Evolutionary conservation across 1,284 basidiomycete species (phyloP).

Genomic region (Apiotrichum brassicae): DNA sequence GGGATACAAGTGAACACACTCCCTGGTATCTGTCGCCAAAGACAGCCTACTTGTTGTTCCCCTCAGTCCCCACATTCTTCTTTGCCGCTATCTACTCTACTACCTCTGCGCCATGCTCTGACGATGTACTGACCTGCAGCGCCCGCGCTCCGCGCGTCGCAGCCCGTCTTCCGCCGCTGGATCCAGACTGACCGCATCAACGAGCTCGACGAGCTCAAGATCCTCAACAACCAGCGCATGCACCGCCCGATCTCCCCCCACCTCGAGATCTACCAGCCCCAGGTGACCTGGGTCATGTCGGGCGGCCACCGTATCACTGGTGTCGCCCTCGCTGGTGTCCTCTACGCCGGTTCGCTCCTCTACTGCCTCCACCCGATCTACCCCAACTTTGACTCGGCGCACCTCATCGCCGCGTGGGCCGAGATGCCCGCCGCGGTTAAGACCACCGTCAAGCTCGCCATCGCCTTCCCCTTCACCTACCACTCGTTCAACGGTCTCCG

Average conservation of each 20-base stretch:
- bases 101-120: too few species aligned
- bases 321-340: constrained; percentile 65
- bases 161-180: constrained; percentile 9
- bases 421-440: constrained; percentile 66
- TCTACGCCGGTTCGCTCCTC: constrained; percentile 82
- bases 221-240: constrained; percentile 81
- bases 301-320: constrained; percentile 84
- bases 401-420: constrained; percentile 64
- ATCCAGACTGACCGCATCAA: constrained; percentile 33
- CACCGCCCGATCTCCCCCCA: constrained; percentile 83
- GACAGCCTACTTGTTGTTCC: too few species aligned
- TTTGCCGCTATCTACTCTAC: background rate
- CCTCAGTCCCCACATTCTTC: too few species aligned
- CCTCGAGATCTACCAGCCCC: constrained; percentile 93
- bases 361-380: constrained; percentile 77
- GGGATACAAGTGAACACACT: too few species aligned
- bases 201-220: constrained; percentile 30
- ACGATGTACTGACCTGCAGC: too few species aligned
- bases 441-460: constrained; percentile 63
- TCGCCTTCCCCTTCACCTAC: constrained; percentile 81
- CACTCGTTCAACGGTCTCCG: constrained; percentile 86
- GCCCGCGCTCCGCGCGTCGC: constrained; percentile 9
- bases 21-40: too few species aligned
- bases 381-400: constrained; percentile 58
- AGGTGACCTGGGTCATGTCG: constrained; percentile 78